phyloP scores from a whole-genome alignment of 176 grass and related monocot genomes.

The Phoenix roebelenii region DNA sequence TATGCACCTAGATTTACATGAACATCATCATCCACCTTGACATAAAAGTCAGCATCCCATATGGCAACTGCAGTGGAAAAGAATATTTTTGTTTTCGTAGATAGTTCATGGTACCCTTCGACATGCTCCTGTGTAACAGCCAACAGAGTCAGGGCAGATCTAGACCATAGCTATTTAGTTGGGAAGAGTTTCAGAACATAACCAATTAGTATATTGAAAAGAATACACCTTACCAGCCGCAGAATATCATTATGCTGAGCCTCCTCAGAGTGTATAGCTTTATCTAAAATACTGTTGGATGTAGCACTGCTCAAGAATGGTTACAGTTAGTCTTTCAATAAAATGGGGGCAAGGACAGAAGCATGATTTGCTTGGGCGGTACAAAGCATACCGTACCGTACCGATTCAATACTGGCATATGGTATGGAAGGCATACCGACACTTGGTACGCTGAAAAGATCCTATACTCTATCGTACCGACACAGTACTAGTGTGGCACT shows the following conservation, averaged over 20 bases:
- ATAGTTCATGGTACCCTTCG: constrained; percentile 96
- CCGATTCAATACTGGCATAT: too few species aligned
- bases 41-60: constrained; percentile 95
- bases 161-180: constrained; percentile 7
- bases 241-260: constrained; percentile 83
- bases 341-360: too few species aligned
- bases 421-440: too few species aligned
- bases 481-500: too few species aligned
- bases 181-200: too few species aligned
- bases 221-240: constrained; percentile 50
- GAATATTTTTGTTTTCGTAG: constrained; percentile 95
- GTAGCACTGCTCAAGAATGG: constrained; percentile 53
- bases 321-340: constrained; percentile 1
- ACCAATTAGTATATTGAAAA: not conserved
- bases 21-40: constrained; percentile 98
- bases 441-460: too few species aligned
- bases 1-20: constrained; percentile 85
- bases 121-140: constrained; percentile 51
- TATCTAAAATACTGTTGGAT: constrained; percentile 91
- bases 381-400: too few species aligned
- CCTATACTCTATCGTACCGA: too few species aligned
- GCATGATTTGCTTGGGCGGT: too few species aligned
- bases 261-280: constrained; percentile 81
- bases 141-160: constrained; percentile 1
- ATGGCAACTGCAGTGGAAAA: constrained; percentile 76